Evolutionary conservation across 345 rosid genomes (phyloP).

Genomic region (Eucalyptus pauciflora): DNA sequence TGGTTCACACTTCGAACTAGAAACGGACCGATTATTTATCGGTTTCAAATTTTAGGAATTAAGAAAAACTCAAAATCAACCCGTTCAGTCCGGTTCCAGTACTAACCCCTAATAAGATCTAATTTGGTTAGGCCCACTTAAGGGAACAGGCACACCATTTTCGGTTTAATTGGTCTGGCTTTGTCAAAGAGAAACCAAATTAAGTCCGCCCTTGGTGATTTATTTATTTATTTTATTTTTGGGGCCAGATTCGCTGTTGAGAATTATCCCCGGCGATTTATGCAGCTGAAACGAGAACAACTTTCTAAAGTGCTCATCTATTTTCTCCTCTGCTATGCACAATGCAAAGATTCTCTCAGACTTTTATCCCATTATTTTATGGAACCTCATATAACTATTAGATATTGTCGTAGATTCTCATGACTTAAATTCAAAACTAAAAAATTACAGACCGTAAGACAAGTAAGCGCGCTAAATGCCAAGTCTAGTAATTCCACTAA

Average conservation of each 20-base stretch:
- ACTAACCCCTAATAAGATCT: not conserved
- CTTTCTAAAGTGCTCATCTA: not conserved
- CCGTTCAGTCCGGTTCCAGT: rapidly evolving
- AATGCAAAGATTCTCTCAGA: not conserved
- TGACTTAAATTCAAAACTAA: not conserved
- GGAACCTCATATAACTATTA: not conserved
- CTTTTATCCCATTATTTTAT: not conserved
- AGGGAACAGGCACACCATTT: not conserved
- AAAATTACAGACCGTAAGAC: not conserved
- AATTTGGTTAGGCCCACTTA: not conserved
- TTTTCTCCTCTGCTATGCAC: not conserved
- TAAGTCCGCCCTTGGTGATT: not conserved
- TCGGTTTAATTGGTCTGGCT: not conserved
- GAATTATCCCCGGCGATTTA: not conserved
- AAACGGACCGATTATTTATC: not conserved
- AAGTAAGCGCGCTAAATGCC: not conserved
- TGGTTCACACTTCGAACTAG: not conserved
- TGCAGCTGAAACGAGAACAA: not conserved
- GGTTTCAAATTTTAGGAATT: not conserved
- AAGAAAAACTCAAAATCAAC: not conserved
- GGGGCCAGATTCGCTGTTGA: not conserved
- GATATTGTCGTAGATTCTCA: not conserved
- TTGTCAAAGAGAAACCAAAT: not conserved
- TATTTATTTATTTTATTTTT: not conserved
- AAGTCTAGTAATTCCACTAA: not conserved